Percentiles rank a stretch among this genome's conserved stretches.
Evolutionary conservation across 257 asterid genomes (phyloP).

Genomic region (Marsdenia floribunda): DNA sequence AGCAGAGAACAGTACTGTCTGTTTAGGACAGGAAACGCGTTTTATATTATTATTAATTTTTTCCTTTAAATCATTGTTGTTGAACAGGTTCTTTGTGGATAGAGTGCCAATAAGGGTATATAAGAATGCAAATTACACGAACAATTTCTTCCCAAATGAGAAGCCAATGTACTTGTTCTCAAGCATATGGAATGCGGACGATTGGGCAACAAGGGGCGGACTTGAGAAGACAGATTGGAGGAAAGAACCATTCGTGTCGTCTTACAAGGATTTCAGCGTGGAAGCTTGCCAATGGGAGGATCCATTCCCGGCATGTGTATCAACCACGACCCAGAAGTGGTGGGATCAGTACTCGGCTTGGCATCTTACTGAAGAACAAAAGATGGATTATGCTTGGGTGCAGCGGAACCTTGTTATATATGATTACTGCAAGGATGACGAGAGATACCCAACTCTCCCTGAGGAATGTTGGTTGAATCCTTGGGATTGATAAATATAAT

Average conservation of each 20-base stretch:
- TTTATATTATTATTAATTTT: no score
- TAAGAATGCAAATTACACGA: conserved; percentile 86
- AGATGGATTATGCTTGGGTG: conserved; percentile 77
- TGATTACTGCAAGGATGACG: conserved; percentile 68
- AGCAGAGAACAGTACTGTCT: neutral
- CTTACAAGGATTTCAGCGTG: conserved; percentile 64
- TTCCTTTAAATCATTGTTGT: neutral
- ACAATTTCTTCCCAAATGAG: conserved; percentile 76
- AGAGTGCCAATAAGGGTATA: conserved; percentile 65
- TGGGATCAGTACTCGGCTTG: conserved; percentile 90
- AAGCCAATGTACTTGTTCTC: conserved; percentile 92
- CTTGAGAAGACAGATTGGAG: conserved; percentile 92
- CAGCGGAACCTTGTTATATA: conserved; percentile 81
- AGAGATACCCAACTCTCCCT: conserved; percentile 57
- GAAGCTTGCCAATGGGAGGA: conserved; percentile 91
- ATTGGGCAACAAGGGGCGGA: conserved; percentile 98
- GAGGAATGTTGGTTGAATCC: conserved; percentile 84
- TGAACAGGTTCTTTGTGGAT: conserved; percentile 72
- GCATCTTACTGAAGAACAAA: conserved; percentile 63
- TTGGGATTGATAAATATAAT: conserved; percentile 32
- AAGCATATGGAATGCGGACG: conserved; percentile 97
- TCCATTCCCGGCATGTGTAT: conserved; percentile 75
- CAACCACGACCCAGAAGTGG: conserved; percentile 78
- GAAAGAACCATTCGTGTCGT: conserved; percentile 80
- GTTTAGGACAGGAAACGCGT: neutral